Evolutionary conservation across 495 filamentous ascomycete genomes (phyloP).

Genomic region (Pyrenula aspistea): DNA sequence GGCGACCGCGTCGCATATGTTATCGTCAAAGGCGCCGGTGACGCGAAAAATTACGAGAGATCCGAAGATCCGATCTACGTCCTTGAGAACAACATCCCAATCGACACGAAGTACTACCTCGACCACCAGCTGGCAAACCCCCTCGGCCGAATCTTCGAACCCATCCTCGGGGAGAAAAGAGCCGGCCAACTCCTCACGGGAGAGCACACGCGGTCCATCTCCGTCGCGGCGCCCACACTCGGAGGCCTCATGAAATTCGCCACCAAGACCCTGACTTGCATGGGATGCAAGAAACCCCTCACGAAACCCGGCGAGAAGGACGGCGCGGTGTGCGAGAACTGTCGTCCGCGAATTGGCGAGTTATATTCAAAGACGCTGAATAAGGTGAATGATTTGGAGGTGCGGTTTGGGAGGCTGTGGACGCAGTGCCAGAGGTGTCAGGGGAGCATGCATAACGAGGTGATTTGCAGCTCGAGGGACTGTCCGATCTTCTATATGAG

Average conservation of each 20-base stretch:
- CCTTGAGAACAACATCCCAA: slow-evolving; percentile 91
- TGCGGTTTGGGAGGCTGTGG: slow-evolving; percentile 87
- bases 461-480: slow-evolving; percentile 91
- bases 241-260: slow-evolving; percentile 97
- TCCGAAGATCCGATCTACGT: slow-evolving; percentile 96
- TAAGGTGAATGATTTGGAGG: slow-evolving; percentile 82
- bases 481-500: slow-evolving; percentile 99
- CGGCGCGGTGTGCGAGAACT: slow-evolving; percentile 81
- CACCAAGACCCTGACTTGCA: slow-evolving; percentile 93
- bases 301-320: slow-evolving; percentile 62
- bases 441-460: slow-evolving; percentile 93
- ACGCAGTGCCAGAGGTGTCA: slow-evolving; percentile 98
- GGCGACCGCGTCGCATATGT: slow-evolving; percentile 98
- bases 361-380: slow-evolving; percentile 84
- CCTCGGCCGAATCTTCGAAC: slow-evolving; percentile 89
- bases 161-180: slow-evolving; percentile 87
- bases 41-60: slow-evolving; percentile 86
- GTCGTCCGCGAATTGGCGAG: slow-evolving; percentile 74
- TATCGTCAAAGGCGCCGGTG: slow-evolving; percentile 82
- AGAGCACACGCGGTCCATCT: slow-evolving; percentile 85
- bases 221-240: slow-evolving; percentile 75
- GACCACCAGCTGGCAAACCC: slow-evolving; percentile 97
- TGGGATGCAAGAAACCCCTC: slow-evolving; percentile 97
- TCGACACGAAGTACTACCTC: slow-evolving; percentile 98
- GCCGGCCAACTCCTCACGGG: slow-evolving; percentile 70